Evolutionary conservation across 2,329 filamentous ascomycete species (phyloP).

Genomic region (Orbilia oligospora): DNA sequence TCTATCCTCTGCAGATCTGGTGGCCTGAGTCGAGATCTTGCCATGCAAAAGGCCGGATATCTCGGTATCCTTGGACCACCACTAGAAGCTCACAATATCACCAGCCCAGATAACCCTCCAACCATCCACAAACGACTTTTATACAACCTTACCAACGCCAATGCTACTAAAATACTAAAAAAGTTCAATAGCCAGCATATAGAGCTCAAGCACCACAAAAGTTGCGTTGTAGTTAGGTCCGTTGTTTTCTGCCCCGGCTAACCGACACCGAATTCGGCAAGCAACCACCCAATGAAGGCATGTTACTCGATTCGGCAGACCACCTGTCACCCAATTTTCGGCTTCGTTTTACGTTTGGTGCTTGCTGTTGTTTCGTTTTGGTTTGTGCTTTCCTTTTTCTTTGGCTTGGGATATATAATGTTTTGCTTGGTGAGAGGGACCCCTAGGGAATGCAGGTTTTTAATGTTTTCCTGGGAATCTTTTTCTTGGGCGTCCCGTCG

Average conservation of each 20-base stretch:
- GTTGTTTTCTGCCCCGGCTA: conserved; percentile 10
- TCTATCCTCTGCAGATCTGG: neutral
- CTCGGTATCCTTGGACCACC: conserved; percentile 5
- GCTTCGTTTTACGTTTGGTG: conserved; percentile 29
- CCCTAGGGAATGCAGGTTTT: too few species aligned
- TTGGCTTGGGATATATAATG: neutral
- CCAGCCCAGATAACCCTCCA: neutral
- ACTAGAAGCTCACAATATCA: conserved; percentile 5
- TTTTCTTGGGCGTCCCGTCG: neutral
- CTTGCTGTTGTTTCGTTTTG: conserved; percentile 27
- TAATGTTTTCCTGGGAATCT: neutral
- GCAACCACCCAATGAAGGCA: conserved; percentile 6
- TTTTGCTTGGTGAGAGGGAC: neutral
- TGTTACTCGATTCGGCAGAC: conserved; percentile 18
- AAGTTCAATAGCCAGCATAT: neutral
- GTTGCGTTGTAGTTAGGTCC: conserved; percentile 1
- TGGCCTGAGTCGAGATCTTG: conserved; percentile 10
- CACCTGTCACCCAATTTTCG: conserved; percentile 18
- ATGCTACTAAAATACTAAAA: neutral
- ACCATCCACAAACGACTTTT: neutral
- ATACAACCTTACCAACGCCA: neutral
- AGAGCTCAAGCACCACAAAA: neutral
- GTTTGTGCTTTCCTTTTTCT: conserved; percentile 25
- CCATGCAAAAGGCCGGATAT: conserved; percentile 18
- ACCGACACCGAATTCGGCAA: neutral